A percentile compares a stretch with the other conserved stretches of the same genome.
These are phyloP conservation scores for Cystofilobasidium capitatum DNA, from an alignment of 768 basidiomycete genomes.

Conservation along the genomic window DNA sequence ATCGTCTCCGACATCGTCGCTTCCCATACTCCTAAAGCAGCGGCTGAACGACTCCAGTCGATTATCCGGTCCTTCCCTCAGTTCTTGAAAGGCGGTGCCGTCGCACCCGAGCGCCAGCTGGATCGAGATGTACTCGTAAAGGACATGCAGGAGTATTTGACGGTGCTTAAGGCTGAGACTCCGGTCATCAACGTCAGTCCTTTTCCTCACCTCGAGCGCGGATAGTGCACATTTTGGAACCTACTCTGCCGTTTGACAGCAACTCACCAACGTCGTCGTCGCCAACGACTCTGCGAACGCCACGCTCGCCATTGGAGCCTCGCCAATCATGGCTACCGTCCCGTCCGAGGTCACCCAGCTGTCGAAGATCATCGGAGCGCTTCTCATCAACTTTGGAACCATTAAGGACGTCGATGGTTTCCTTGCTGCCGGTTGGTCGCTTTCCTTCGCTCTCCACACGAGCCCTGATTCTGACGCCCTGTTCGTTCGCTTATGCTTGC, in stretches of 20 bases:
- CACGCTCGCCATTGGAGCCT: conserved; percentile 75
- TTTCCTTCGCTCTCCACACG: background rate
- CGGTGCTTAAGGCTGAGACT: conserved; percentile 46
- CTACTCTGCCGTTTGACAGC: background rate
- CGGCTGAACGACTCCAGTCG: conserved; percentile 6
- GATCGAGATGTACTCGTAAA: background rate
- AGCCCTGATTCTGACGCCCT: background rate
- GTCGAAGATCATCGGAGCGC: conserved; percentile 52
- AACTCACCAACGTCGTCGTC: conserved; percentile 87
- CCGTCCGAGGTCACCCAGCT: conserved; percentile 74
- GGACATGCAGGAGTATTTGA: conserved; percentile 46
- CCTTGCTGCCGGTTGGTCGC: conserved; percentile 54
- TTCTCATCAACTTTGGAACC: conserved; percentile 75
- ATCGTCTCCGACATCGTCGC: conserved; percentile 79
- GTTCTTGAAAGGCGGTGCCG: background rate
- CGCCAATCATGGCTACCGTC: conserved; percentile 88
- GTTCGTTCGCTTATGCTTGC: background rate
- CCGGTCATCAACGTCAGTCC: conserved; percentile 58
- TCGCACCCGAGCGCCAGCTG: background rate
- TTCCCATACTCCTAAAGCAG: conserved; percentile 47
- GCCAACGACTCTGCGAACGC: conserved; percentile 77
- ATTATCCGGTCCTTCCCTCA: conserved; percentile 12
- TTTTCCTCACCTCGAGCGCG: background rate
- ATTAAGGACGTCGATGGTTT: conserved; percentile 56
- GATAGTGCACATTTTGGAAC: conserved; percentile 32